Evolutionary conservation across 2,329 filamentous ascomycete genomes (phyloP).

Genomic region (Aspergillus melleus): DNA sequence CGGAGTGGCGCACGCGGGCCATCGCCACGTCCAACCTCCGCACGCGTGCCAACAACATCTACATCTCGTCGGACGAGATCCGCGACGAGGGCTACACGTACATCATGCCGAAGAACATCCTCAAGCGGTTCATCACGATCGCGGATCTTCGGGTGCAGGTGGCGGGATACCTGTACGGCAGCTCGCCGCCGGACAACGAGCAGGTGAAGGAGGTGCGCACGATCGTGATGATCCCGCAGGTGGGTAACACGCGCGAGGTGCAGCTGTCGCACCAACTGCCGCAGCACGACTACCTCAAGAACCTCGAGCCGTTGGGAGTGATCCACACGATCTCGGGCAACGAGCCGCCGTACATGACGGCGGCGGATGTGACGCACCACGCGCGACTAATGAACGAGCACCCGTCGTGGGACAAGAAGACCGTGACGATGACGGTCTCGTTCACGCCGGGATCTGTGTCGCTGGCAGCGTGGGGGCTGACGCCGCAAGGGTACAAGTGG

Average conservation of each 20-base stretch:
- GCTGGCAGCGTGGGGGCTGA: conserved; percentile 88
- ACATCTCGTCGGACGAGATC: conserved; percentile 93
- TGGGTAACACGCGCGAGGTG: conserved; percentile 87
- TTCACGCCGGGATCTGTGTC: conserved; percentile 98
- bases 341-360: conserved; percentile 94
- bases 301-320: conserved; percentile 85
- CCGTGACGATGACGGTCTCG: conserved; percentile 89
- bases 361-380: conserved; percentile 91
- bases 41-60: conserved; percentile 95
- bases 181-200: conserved; percentile 88
- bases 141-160: conserved; percentile 95
- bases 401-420: conserved; percentile 80
- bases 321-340: conserved; percentile 96
- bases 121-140: conserved; percentile 98
- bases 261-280: conserved; percentile 88
- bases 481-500: conserved; percentile 92
- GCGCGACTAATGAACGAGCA: conserved; percentile 85
- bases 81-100: conserved; percentile 91
- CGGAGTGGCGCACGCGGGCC: conserved; percentile 94
- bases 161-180: conserved; percentile 91
- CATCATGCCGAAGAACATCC: conserved; percentile 98
- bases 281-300: conserved; percentile 84
- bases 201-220: conserved; percentile 96
- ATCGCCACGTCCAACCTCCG: conserved; percentile 95
- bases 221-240: conserved; percentile 96